Percentiles rank a stretch among this genome's conserved stretches.
These are phyloP conservation scores for Bryoerythrophyllum caledonicum DNA, from an alignment of 225 moss, liverwort and hornwort species.

Conservation along the genomic window DNA sequence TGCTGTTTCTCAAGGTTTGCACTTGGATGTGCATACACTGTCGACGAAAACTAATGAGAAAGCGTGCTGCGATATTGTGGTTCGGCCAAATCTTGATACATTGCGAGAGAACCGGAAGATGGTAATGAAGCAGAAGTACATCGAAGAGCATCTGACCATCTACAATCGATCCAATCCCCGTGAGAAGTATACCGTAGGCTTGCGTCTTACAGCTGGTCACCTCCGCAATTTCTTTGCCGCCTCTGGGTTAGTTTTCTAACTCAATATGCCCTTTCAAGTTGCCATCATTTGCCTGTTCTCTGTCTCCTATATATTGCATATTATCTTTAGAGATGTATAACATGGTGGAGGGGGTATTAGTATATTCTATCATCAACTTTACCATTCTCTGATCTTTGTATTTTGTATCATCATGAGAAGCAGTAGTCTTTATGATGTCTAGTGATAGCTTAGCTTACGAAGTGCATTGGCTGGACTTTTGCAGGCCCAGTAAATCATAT, in stretches of 20 bases:
- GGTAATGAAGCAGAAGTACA: slow-evolving; percentile 87
- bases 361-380: neutral
- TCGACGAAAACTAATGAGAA: slow-evolving; percentile 38
- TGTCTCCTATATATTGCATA: neutral
- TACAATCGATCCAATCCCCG: slow-evolving; percentile 83
- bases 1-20: slow-evolving; percentile 39
- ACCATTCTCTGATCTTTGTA: neutral
- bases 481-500: slow-evolving; percentile 86
- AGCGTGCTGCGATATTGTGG: slow-evolving; percentile 63
- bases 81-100: slow-evolving; percentile 75
- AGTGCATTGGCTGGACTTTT: slow-evolving; percentile 22
- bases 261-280: slow-evolving; percentile 1
- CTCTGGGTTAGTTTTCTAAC: slow-evolving; percentile 61
- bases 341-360: neutral
- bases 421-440: slow-evolving; percentile 9
- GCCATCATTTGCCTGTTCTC: neutral
- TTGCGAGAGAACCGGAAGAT: slow-evolving; percentile 59
- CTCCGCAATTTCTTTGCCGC: slow-evolving; percentile 91
- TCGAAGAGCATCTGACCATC: slow-evolving; percentile 88
- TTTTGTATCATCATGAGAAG: neutral
- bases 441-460: slow-evolving; percentile 12
- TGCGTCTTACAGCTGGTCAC: slow-evolving; percentile 92
- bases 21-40: slow-evolving; percentile 25
- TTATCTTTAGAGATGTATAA: slow-evolving; percentile 2
- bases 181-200: slow-evolving; percentile 91